phyloP scores from a whole-genome alignment of 495 filamentous ascomycete genomes.

The Trichocladium uniseriatum region DNA sequence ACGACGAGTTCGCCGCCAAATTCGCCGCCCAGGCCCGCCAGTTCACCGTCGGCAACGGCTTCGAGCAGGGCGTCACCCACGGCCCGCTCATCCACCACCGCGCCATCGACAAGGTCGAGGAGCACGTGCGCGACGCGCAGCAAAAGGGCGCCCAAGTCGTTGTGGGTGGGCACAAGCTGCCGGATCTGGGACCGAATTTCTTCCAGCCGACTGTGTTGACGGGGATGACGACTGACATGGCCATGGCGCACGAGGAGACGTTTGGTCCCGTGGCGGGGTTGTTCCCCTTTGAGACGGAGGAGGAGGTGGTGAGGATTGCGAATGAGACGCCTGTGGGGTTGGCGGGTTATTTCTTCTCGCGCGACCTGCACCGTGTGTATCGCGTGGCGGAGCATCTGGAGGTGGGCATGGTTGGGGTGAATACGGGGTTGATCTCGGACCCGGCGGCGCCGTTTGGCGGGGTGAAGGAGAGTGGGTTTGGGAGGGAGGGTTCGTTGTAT shows the following conservation, averaged over 20 bases:
- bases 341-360: slow-evolving; percentile 79
- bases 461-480: slow-evolving; percentile 89
- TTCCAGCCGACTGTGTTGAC: slow-evolving; percentile 73
- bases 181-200: slow-evolving; percentile 62
- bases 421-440: slow-evolving; percentile 77
- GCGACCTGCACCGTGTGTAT: slow-evolving; percentile 61
- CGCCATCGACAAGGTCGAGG: slow-evolving; percentile 65
- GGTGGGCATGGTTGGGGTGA: slow-evolving; percentile 84
- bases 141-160: slow-evolving; percentile 63
- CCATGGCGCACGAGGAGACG: slow-evolving; percentile 69
- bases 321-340: slow-evolving; percentile 71
- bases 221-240: slow-evolving; percentile 74
- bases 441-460: slow-evolving; percentile 81
- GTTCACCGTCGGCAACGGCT: slow-evolving; percentile 72
- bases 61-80: slow-evolving; percentile 60
- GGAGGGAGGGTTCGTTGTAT: slow-evolving; percentile 82
- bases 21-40: slow-evolving; percentile 65
- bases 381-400: slow-evolving; percentile 78
- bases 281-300: slow-evolving; percentile 74
- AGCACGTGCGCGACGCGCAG: slow-evolving; percentile 68
- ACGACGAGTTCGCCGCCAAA: slow-evolving; percentile 62
- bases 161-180: slow-evolving; percentile 58
- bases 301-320: slow-evolving; percentile 72
- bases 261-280: slow-evolving; percentile 80
- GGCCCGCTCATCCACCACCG: slow-evolving; percentile 74